phyloP scores from a whole-genome alignment of 805 yeast genomes.

The Maudiozyma bulderi region DNA sequence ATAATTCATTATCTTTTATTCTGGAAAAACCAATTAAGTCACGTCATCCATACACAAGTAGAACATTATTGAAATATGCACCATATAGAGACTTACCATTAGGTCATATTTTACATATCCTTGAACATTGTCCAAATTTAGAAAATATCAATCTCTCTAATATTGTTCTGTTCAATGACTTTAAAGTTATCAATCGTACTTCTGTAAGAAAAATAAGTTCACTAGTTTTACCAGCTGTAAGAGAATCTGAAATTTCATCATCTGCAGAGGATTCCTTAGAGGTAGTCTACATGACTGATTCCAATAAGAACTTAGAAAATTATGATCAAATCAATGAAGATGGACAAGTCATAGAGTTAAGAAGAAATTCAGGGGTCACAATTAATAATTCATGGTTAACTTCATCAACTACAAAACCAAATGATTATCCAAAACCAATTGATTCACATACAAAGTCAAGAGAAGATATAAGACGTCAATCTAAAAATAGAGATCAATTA shows the following conservation, averaged over 20 bases:
- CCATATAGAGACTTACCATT: constrained; percentile 68
- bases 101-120: constrained; percentile 61
- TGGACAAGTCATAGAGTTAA: background rate
- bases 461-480: constrained; percentile 8
- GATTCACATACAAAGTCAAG: constrained; percentile 16
- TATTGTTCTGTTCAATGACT: constrained; percentile 59
- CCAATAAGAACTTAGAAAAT: constrained; percentile 18
- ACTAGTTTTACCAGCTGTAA: constrained; percentile 12
- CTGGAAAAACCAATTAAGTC: background rate
- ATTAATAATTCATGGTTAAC: constrained; percentile 8
- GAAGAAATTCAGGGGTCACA: constrained; percentile 5
- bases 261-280: constrained; percentile 13
- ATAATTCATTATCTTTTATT: background rate
- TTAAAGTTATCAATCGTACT: constrained; percentile 28
- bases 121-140: constrained; percentile 59
- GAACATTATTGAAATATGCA: constrained; percentile 52
- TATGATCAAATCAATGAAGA: constrained; percentile 4
- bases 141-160: constrained; percentile 46
- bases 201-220: constrained; percentile 9
- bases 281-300: constrained; percentile 23
- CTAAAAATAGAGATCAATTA: constrained; percentile 5
- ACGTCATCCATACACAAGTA: constrained; percentile 52
- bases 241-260: constrained; percentile 9
- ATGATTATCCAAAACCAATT: constrained; percentile 20
- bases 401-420: constrained; percentile 2